Conservation (phyloP, 2,329 filamentous ascomycete species). For the Aspergillus candidus region DNA sequence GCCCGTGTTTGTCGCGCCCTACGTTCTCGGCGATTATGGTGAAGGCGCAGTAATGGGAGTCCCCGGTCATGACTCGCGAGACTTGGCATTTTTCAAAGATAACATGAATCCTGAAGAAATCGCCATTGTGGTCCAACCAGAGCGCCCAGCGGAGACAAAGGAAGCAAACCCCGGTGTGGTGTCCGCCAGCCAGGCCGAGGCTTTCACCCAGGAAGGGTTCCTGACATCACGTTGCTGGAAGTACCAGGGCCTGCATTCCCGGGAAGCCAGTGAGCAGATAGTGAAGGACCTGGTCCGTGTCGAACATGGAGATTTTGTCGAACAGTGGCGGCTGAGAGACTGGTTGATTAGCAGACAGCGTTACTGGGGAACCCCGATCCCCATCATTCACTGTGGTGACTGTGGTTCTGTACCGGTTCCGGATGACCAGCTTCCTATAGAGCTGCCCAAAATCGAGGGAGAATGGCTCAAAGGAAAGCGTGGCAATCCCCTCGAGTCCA, state of each 20-base stretch:
- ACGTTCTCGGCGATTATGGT: slow-evolving; percentile 79
- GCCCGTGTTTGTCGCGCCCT: slow-evolving; percentile 75
- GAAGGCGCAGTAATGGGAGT: slow-evolving; percentile 90
- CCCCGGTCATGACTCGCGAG: slow-evolving; percentile 73
- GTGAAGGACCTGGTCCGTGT: slow-evolving; percentile 47
- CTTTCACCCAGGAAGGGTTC: slow-evolving; percentile 60
- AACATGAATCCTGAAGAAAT: slow-evolving; percentile 59
- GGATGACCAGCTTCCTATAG: slow-evolving; percentile 67
- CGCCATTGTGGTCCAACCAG: slow-evolving; percentile 52
- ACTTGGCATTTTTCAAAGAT: slow-evolving; percentile 72
- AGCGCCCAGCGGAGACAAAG: slow-evolving; percentile 28
- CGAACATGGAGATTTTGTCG: slow-evolving; percentile 54
- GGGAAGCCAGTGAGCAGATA: slow-evolving; percentile 57
- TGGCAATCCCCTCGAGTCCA: slow-evolving; percentile 71
- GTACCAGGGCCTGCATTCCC: slow-evolving; percentile 59
- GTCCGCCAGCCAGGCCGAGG: slow-evolving; percentile 41
- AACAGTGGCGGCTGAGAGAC: slow-evolving; percentile 76
- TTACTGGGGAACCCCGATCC: slow-evolving; percentile 88
- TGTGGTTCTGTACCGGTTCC: slow-evolving; percentile 79
- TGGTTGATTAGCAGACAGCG: slow-evolving; percentile 90
- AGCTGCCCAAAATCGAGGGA: slow-evolving; percentile 62
- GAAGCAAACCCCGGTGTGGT: slow-evolving; percentile 13
- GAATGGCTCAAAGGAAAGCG: slow-evolving; percentile 63
- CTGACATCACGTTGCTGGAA: slow-evolving; percentile 61
- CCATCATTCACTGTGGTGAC: slow-evolving; percentile 70